phyloP scores from a whole-genome alignment of 257 asterid genomes.

The Solanum neorickii region DNA sequence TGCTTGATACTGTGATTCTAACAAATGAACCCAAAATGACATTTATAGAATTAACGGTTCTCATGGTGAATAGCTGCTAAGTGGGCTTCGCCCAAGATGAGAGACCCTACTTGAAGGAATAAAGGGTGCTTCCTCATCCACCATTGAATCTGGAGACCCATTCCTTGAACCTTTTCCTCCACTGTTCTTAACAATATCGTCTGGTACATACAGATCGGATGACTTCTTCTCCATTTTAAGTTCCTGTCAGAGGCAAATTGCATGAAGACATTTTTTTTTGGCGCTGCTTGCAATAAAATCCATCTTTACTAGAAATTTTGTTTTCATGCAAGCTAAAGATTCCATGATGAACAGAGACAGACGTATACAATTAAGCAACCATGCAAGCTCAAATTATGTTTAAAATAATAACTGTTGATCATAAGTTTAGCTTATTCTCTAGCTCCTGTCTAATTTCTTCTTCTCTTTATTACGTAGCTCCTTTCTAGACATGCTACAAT shows the following conservation, averaged over 20 bases:
- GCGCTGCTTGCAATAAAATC: not conserved
- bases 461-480: not conserved
- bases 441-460: not conserved
- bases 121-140: constrained; percentile 60
- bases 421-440: not conserved
- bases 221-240: constrained; percentile 61
- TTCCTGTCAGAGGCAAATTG: constrained; percentile 27
- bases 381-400: not conserved
- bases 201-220: constrained; percentile 46
- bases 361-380: not conserved
- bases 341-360: not conserved
- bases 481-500: not conserved
- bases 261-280: not conserved
- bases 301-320: not conserved
- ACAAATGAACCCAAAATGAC: not conserved
- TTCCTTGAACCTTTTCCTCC: constrained; percentile 10
- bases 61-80: not conserved
- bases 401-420: not conserved
- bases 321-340: not conserved
- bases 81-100: constrained; percentile 53
- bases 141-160: constrained; percentile 12
- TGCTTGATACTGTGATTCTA: not conserved
- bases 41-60: not conserved
- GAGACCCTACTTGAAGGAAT: constrained; percentile 51
- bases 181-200: constrained; percentile 11